These are phyloP conservation scores for Pyronema omphalodes DNA, from an alignment of 495 filamentous ascomycete species.

Conservation along the genomic window DNA sequence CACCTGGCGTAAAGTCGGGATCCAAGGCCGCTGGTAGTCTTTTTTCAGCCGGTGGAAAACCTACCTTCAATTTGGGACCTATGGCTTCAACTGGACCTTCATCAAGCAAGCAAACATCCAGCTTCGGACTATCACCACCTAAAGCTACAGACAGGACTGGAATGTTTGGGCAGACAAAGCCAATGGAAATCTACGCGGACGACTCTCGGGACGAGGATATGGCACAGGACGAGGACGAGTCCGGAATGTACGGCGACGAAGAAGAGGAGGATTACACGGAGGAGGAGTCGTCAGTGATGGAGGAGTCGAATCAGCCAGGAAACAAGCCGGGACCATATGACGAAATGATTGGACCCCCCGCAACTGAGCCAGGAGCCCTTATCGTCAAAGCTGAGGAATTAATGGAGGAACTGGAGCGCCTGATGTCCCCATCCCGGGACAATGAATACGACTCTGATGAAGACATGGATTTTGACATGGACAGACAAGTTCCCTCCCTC, in stretches of 20 bases:
- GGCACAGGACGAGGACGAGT: constrained; percentile 10
- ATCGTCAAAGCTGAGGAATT: constrained; percentile 18
- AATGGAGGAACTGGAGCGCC: constrained; percentile 11
- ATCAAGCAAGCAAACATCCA: not conserved
- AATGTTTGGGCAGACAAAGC: constrained; percentile 1
- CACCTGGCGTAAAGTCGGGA: constrained; percentile 2
- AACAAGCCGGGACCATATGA: not conserved
- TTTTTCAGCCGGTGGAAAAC: not conserved
- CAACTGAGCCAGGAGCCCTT: constrained; percentile 15
- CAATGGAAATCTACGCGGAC: constrained; percentile 13
- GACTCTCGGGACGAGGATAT: constrained; percentile 10
- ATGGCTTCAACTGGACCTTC: not conserved
- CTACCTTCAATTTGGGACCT: not conserved
- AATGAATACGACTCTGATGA: constrained; percentile 16
- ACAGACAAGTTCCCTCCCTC: constrained; percentile 6
- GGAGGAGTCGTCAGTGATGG: not conserved
- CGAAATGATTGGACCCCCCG: constrained; percentile 3
- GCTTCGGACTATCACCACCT: not conserved
- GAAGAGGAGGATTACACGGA: constrained; percentile 8
- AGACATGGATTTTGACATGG: constrained; percentile 16
- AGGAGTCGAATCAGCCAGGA: not conserved
- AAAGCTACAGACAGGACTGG: not conserved
- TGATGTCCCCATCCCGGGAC: constrained; percentile 3
- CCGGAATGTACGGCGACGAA: constrained; percentile 11
- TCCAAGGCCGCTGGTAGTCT: not conserved